Conservation (phyloP, 371 early-diverging fungal species). For the Dichotomocladium elegans region DNA sequence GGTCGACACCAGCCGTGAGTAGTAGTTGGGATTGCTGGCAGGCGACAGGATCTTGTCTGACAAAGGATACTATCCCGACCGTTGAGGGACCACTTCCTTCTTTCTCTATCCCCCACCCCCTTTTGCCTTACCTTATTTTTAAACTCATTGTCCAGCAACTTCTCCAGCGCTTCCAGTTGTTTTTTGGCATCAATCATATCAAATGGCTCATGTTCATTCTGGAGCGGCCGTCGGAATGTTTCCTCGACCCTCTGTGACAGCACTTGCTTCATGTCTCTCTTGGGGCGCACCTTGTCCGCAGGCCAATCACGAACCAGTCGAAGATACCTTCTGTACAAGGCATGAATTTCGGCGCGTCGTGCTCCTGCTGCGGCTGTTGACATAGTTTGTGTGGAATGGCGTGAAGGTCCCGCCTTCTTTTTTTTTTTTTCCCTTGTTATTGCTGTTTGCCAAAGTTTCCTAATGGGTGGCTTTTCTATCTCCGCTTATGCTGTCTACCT, state of each 20-base stretch:
- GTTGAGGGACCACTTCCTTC: too few relatives aligned
- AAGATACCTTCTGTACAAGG: slow-evolving; percentile 52
- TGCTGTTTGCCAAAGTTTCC: too few relatives aligned
- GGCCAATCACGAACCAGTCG: slow-evolving; percentile 55
- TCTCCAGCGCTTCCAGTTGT: slow-evolving; percentile 48
- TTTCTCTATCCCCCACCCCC: background rate
- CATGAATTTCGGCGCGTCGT: slow-evolving; percentile 33
- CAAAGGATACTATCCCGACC: slow-evolving; percentile 43
- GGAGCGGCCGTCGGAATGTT: slow-evolving; percentile 38
- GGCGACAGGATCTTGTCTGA: slow-evolving; percentile 53
- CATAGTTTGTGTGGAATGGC: too few relatives aligned
- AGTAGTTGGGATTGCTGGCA: slow-evolving; percentile 61
- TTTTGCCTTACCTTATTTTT: slow-evolving; percentile 46
- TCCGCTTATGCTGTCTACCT: too few relatives aligned
- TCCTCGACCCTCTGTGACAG: slow-evolving; percentile 50
- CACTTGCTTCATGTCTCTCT: slow-evolving; percentile 55
- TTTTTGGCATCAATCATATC: slow-evolving; percentile 37
- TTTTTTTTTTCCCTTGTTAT: too few relatives aligned
- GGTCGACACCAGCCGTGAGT: slow-evolving; percentile 45
- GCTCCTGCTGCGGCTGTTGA: slow-evolving; percentile 13
- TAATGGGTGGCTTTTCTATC: too few relatives aligned
- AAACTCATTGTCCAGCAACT: slow-evolving; percentile 49
- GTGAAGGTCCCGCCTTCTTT: too few relatives aligned
- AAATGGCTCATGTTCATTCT: slow-evolving; percentile 21
- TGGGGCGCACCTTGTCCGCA: slow-evolving; percentile 55